Percentiles rank a stretch among this genome's conserved stretches.
Conservation (phyloP, 2,329 filamentous ascomycete genomes). For the Phaeosphaeriaceae sp. region DNA sequence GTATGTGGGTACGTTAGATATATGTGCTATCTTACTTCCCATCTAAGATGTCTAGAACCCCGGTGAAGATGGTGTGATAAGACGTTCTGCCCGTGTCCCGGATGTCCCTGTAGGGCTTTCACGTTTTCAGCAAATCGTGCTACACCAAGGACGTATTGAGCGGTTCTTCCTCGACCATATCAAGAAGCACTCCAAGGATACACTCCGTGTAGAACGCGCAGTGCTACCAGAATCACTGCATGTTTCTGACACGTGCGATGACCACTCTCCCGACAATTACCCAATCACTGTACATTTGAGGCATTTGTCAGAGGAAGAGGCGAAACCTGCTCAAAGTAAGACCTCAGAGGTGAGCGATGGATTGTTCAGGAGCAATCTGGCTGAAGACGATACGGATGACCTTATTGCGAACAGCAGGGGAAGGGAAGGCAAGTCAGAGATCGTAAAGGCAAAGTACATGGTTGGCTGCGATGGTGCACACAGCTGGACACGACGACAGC, state of each 20-base stretch:
- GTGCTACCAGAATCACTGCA: slow-evolving; percentile 64
- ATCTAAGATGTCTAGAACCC: slow-evolving; percentile 59
- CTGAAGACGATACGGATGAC: slow-evolving; percentile 64
- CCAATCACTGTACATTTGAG: slow-evolving; percentile 67
- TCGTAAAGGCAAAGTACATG: slow-evolving; percentile 66
- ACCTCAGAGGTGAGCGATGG: slow-evolving; percentile 55
- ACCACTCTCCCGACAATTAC: slow-evolving; percentile 56
- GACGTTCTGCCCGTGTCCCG: slow-evolving; percentile 65
- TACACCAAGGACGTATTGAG: slow-evolving; percentile 77
- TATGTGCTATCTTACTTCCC: background rate
- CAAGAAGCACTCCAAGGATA: slow-evolving; percentile 60
- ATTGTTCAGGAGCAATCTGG: slow-evolving; percentile 66
- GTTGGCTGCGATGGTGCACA: slow-evolving; percentile 74
- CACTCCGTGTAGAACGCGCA: slow-evolving; percentile 62
- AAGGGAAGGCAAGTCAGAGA: slow-evolving; percentile 49
- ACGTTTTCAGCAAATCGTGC: slow-evolving; percentile 69
- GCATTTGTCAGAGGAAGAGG: slow-evolving; percentile 65
- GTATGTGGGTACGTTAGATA: slow-evolving; percentile 45
- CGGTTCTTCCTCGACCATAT: slow-evolving; percentile 70
- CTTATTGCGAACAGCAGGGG: slow-evolving; percentile 52
- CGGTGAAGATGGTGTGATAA: slow-evolving; percentile 63
- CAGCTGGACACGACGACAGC: slow-evolving; percentile 66
- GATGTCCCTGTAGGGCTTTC: slow-evolving; percentile 69
- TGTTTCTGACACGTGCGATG: slow-evolving; percentile 61
- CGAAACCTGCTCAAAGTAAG: slow-evolving; percentile 57